Evolutionary conservation across 2,329 filamentous ascomycete genomes (phyloP).

Genomic region (Fusarium phyllophilum): DNA sequence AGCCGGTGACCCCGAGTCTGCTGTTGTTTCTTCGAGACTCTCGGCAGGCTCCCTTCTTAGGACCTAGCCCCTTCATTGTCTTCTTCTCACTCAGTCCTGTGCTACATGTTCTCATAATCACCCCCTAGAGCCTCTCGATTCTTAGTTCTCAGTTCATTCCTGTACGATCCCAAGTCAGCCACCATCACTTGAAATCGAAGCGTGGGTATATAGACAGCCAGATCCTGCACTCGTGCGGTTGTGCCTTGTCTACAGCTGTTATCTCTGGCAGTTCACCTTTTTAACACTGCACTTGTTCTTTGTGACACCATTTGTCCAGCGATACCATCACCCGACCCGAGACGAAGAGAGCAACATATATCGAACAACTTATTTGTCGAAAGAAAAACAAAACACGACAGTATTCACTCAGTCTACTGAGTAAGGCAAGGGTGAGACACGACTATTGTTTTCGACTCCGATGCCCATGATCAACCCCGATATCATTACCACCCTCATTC

Average conservation of each 20-base stretch:
- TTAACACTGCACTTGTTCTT: constrained; percentile 30
- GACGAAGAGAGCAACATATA: constrained; percentile 19
- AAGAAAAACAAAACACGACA: not conserved
- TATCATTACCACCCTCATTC: not conserved
- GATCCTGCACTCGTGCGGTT: constrained; percentile 48
- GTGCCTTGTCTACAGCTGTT: constrained; percentile 41
- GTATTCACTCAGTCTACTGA: not conserved
- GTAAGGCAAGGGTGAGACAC: constrained; percentile 38
- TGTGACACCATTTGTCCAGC: constrained; percentile 41
- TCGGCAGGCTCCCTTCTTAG: constrained; percentile 40
- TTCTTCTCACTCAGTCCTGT: constrained; percentile 36
- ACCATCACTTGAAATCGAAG: constrained; percentile 42
- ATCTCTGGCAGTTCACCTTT: constrained; percentile 37
- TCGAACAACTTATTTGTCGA: constrained; percentile 19
- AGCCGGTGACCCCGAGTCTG: constrained; percentile 44
- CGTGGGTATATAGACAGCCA: constrained; percentile 53
- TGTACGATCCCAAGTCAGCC: constrained; percentile 46
- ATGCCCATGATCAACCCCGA: constrained; percentile 1
- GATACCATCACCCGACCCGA: constrained; percentile 28
- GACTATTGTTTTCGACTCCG: constrained; percentile 19
- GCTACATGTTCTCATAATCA: constrained; percentile 38
- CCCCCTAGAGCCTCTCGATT: constrained; percentile 38
- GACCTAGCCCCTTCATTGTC: constrained; percentile 29
- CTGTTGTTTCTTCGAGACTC: constrained; percentile 38
- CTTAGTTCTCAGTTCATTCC: constrained; percentile 36